Evolutionary conservation across 441 rosid species (phyloP).

Genomic region (Erysimum pusillum): DNA sequence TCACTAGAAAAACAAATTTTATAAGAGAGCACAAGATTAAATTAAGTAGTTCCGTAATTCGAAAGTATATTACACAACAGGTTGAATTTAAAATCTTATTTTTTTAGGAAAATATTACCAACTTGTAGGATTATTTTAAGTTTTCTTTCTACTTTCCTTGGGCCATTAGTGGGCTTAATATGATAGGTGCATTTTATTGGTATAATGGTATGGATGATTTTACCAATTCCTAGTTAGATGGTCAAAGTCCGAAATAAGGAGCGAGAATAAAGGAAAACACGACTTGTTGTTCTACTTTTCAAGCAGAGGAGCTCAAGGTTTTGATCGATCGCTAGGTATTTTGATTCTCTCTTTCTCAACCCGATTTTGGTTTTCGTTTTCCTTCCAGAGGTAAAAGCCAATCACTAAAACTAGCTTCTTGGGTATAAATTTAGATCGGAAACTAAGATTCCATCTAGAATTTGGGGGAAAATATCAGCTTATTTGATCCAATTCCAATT

Average conservation of each 20-base stretch:
- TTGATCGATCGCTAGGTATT: conserved; percentile 39
- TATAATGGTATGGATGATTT: background rate
- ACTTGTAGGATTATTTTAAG: no score
- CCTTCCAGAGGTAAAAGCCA: background rate
- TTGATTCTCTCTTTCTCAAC: background rate
- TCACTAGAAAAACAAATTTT: no score
- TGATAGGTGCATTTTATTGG: background rate
- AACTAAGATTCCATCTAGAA: background rate
- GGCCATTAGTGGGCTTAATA: conserved; percentile 19
- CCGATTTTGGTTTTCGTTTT: background rate
- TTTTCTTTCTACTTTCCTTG: no score
- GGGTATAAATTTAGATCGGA: background rate
- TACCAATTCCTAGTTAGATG: background rate
- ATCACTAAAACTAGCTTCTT: background rate
- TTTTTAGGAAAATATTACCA: no score
- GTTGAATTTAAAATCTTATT: no score
- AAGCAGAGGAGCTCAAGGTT: conserved; percentile 13
- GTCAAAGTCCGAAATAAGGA: conserved; percentile 29
- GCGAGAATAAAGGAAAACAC: conserved; percentile 8
- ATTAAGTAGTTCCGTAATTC: no score
- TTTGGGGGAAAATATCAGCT: background rate
- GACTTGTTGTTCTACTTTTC: conserved; percentile 27
- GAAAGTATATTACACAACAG: no score
- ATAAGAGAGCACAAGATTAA: no score
- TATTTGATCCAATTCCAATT: background rate